Conservation (phyloP, 1,139 yeast genomes). For the Magnusiomyces magnusii region DNA sequence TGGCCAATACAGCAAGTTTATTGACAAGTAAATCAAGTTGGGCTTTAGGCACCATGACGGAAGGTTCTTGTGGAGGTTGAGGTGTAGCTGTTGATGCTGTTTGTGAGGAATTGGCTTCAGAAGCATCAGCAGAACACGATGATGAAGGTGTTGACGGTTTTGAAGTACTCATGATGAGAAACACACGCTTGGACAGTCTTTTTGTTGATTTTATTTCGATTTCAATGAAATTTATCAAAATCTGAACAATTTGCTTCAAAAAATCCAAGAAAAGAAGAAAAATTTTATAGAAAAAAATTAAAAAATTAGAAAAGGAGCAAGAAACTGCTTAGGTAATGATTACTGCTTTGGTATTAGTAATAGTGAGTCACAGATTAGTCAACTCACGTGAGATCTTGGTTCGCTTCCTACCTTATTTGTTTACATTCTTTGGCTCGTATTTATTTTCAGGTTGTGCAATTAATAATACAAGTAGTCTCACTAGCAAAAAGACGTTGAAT, state of each 20-base stretch:
- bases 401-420: no score
- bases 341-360: no score
- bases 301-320: not conserved
- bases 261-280: not conserved
- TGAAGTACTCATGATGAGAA: not conserved
- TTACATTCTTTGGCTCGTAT: no score
- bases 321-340: not conserved
- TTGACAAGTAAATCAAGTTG: constrained; percentile 10
- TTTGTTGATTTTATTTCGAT: not conserved
- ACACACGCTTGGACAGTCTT: not conserved
- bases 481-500: no score
- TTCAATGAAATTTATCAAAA: not conserved
- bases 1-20: constrained; percentile 13
- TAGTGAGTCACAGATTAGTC: no score
- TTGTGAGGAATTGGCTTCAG: not conserved
- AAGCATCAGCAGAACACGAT: not conserved
- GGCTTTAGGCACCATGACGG: constrained; percentile 13
- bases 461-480: no score
- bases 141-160: not conserved
- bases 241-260: not conserved
- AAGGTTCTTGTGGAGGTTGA: constrained; percentile 2
- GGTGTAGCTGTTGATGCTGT: not conserved
- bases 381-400: no score
- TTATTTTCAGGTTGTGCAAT: no score
- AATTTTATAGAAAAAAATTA: not conserved